These are phyloP conservation scores for Arctium lappa DNA, from an alignment of 129 eudicot genomes.

Conservation along the genomic window DNA sequence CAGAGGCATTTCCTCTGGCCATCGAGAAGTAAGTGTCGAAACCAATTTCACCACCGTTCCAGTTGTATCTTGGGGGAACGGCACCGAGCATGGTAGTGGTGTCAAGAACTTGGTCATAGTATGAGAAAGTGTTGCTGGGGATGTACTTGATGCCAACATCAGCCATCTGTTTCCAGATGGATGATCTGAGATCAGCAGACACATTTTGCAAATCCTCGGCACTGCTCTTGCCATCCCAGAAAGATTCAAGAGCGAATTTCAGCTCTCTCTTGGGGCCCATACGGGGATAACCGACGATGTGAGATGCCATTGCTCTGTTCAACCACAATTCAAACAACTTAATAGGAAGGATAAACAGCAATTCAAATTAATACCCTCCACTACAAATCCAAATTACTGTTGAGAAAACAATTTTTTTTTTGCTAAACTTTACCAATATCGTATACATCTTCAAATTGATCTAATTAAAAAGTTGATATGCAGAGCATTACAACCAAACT, in stretches of 20 bases:
- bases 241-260: constrained; percentile 93
- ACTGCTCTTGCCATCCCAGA: constrained; percentile 97
- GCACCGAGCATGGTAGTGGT: constrained; percentile 98
- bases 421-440: background rate
- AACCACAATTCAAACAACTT: constrained; percentile 10
- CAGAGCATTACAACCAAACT: background rate
- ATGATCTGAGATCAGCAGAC: constrained; percentile 83
- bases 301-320: constrained; percentile 87
- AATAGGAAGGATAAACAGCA: background rate
- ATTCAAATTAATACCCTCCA: background rate
- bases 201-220: constrained; percentile 94
- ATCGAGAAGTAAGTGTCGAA: constrained; percentile 92
- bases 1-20: constrained; percentile 99
- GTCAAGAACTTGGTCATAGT: constrained; percentile 94
- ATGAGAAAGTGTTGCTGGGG: constrained; percentile 97
- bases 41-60: constrained; percentile 97
- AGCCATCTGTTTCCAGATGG: constrained; percentile 98
- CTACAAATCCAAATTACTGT: background rate
- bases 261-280: constrained; percentile 99
- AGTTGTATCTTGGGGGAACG: constrained; percentile 85
- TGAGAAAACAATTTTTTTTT: background rate
- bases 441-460: background rate
- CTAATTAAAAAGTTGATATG: background rate
- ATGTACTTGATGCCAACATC: constrained; percentile 90
- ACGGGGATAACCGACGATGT: constrained; percentile 97